A percentile compares a stretch with the other conserved stretches of the same genome.
These are phyloP conservation scores for Sporothrix dimorphospora DNA, from an alignment of 2,329 filamentous ascomycete species.

Conservation along the genomic window DNA sequence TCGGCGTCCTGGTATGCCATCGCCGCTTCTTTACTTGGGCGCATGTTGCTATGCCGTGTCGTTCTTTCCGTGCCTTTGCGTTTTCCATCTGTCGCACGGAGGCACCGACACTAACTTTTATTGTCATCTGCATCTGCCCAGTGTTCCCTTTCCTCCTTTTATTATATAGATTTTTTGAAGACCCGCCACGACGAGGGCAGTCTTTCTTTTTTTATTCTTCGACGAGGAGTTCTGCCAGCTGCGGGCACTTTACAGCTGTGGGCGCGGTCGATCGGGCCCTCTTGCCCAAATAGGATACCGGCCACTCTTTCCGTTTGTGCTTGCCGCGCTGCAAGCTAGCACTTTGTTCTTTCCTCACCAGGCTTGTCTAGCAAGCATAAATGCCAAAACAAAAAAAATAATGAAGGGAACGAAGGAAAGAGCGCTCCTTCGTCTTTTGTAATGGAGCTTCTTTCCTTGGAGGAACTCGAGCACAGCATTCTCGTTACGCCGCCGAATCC, in stretches of 20 bases:
- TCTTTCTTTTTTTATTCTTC: too few relatives aligned
- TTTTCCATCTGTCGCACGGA: too few relatives aligned
- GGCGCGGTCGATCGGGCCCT: neutral
- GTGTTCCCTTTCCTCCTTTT: too few relatives aligned
- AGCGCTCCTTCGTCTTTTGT: neutral
- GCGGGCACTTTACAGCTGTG: neutral
- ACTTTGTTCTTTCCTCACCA: neutral
- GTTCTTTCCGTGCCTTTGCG: neutral
- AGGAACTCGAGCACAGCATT: neutral
- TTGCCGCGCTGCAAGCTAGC: neutral
- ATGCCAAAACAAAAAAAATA: neutral
- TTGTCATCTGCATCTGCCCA: too few relatives aligned
- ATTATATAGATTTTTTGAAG: too few relatives aligned
- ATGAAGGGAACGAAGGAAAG: too few relatives aligned
- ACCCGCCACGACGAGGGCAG: too few relatives aligned
- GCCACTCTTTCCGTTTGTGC: slow-evolving; percentile 1
- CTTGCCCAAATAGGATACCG: neutral
- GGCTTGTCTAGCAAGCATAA: neutral
- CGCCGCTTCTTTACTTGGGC: neutral
- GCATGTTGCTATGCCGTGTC: neutral
- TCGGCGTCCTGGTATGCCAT: neutral
- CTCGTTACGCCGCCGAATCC: neutral
- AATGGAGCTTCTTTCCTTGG: neutral
- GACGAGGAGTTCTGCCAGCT: too few relatives aligned
- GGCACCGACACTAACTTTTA: too few relatives aligned